These are phyloP conservation scores for Penicillium frequentans DNA, from an alignment of 2,329 filamentous ascomycete species.

Conservation along the genomic window DNA sequence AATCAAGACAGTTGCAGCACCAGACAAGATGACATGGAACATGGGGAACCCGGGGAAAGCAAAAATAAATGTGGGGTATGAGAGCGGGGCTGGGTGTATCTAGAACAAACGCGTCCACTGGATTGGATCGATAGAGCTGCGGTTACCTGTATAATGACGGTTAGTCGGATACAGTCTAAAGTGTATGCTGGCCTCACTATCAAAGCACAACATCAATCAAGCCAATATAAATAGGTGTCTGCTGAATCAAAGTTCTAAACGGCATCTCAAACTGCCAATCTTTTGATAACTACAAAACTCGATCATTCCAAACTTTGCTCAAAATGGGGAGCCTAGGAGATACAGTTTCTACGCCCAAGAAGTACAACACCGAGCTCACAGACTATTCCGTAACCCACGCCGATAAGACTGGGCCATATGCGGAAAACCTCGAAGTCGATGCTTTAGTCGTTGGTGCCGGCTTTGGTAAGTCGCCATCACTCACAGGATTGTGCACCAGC, in stretches of 20 bases:
- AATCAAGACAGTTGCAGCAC: background rate
- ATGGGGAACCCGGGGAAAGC: background rate
- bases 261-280: too few relatives aligned
- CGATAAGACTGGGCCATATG: conserved; percentile 17
- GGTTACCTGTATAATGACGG: too few relatives aligned
- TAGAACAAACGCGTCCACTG: too few relatives aligned
- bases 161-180: too few relatives aligned
- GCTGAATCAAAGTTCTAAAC: too few relatives aligned
- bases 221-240: too few relatives aligned
- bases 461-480: conserved; percentile 14
- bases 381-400: conserved; percentile 6
- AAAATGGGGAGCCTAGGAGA: conserved; percentile 5
- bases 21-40: background rate
- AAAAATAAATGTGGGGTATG: too few relatives aligned
- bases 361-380: conserved; percentile 11
- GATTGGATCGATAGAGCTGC: too few relatives aligned
- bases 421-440: conserved; percentile 24
- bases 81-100: too few relatives aligned
- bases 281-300: too few relatives aligned
- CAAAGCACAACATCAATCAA: too few relatives aligned
- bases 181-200: too few relatives aligned
- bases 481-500: conserved; percentile 52
- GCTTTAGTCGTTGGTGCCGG: conserved; percentile 31
- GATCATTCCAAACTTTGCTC: background rate
- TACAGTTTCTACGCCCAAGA: background rate